Conservation (phyloP, 1,284 basidiomycete genomes). For the Fomitopsis palustris region DNA sequence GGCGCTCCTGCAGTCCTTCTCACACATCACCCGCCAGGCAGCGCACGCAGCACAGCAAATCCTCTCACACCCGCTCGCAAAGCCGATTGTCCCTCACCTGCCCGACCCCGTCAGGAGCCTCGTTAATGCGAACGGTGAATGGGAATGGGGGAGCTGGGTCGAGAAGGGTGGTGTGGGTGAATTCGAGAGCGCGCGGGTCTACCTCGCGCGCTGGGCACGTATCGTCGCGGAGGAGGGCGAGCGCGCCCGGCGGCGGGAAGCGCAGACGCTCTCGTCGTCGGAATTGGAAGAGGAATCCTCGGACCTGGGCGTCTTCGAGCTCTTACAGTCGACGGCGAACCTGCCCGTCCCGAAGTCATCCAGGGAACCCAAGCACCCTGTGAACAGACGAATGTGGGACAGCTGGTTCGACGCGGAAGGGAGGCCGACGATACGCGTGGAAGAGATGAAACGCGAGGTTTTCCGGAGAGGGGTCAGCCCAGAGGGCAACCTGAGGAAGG, state of each 20-base stretch:
- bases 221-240: conserved; percentile 97
- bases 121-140: conserved; percentile 81
- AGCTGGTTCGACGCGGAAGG: conserved; percentile 75
- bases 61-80: conserved; percentile 88
- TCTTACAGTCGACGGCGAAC: conserved; percentile 76
- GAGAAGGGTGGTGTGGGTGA: conserved; percentile 86
- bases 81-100: conserved; percentile 91
- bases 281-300: conserved; percentile 64
- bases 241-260: conserved; percentile 74
- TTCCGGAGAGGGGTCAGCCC: conserved; percentile 71
- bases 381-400: conserved; percentile 67
- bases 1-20: conserved; percentile 81
- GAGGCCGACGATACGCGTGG: conserved; percentile 56
- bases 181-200: conserved; percentile 94
- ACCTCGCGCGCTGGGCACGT: conserved; percentile 95
- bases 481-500: conserved; percentile 52
- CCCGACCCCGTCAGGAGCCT: conserved; percentile 88
- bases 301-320: conserved; percentile 84
- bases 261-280: conserved; percentile 49
- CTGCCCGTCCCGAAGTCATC: conserved; percentile 74
- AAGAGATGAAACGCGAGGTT: conserved; percentile 72
- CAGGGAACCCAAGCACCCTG: conserved; percentile 66
- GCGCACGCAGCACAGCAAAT: conserved; percentile 89
- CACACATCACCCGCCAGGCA: conserved; percentile 86
- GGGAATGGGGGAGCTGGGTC: conserved; percentile 84